Evolutionary conservation across 228 moss, liverwort and hornwort species (phyloP), one percentile per base, ranked within the genome.

Genomic region (Sphagnum magellanicum): DNA sequence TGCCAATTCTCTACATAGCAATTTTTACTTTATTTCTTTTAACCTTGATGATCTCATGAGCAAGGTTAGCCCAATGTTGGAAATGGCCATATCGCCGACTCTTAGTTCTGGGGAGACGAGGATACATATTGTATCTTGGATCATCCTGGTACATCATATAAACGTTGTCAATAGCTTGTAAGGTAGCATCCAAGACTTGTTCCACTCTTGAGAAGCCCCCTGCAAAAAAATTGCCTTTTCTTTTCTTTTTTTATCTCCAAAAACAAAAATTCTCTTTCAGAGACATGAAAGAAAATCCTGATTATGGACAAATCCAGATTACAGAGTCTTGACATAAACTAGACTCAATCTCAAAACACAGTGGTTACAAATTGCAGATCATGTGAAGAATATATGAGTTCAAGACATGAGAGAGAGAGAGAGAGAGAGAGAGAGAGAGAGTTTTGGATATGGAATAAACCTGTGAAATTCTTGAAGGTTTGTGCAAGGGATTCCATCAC

Each of bases 1-100:
- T 32, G 32, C 32, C 32, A 32, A 32, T 32, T 32, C 32, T 3
- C 32, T 32, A 32, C 32, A 32, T 32, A 32, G 32, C 32, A 32
- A 32, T 32, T 32, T 32, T 32, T 32, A 32, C 32, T 32, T 32
- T 32, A 32, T 32, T 32, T 32, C 32, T 32, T 12, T 55, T 55
- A 48, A 87, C 86, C 80, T 87, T 76, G 50, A 87, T 76, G 5
- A 87, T 87, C 61, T 87, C 78, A 52, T 73, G 1, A 8, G 76
- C 68, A 11, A 83, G 8, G 9, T 83, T 76, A 68, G 80, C 83
- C 86, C 86, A 87, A 66, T 78, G 76, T 13, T 87, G 80, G 51
- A 87, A 87, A 70, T 83, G 80, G 0, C 80, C 80, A 66, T 87
- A 87, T 17, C 16, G 68, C 17, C 72, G 75, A 0, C 66, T 83